Conservation (phyloP, 371 early-diverging fungal species). For the Saksenaea oblongispora region DNA sequence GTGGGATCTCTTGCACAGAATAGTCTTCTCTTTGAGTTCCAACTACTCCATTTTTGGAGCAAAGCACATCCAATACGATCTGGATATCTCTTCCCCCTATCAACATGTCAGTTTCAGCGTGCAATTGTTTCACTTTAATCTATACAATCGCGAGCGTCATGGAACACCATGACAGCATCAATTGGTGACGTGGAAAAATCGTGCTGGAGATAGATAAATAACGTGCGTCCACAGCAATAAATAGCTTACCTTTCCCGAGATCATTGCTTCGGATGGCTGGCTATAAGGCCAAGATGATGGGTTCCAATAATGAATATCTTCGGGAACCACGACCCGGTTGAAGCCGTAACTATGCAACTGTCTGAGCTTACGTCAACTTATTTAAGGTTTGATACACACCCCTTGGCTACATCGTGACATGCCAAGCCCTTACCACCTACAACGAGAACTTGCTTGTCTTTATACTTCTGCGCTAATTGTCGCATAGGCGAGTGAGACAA, state of each 20-base stretch:
- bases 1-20: conserved; percentile 58
- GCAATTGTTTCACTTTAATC: background rate
- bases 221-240: background rate
- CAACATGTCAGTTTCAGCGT: background rate
- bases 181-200: conserved; percentile 62
- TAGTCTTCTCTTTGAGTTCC: conserved; percentile 55
- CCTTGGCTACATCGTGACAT: conserved; percentile 66
- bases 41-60: conserved; percentile 62
- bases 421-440: conserved; percentile 70
- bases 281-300: conserved; percentile 77
- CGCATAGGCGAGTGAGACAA: conserved; percentile 90
- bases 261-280: conserved; percentile 9
- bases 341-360: conserved; percentile 70
- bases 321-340: conserved; percentile 70
- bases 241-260: background rate
- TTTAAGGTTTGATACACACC: conserved; percentile 16
- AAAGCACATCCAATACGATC: conserved; percentile 74
- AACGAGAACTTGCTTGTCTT: conserved; percentile 64
- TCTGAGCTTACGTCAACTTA: background rate
- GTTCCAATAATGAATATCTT: conserved; percentile 74
- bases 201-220: conserved; percentile 25
- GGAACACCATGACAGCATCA: conserved; percentile 79
- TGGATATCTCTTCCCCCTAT: conserved; percentile 84
- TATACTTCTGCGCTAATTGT: conserved; percentile 55
- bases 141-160: conserved; percentile 83